Evolutionary conservation across 2,329 filamentous ascomycete genomes (phyloP).

Genomic region (Phaeomoniella chlamydospora): DNA sequence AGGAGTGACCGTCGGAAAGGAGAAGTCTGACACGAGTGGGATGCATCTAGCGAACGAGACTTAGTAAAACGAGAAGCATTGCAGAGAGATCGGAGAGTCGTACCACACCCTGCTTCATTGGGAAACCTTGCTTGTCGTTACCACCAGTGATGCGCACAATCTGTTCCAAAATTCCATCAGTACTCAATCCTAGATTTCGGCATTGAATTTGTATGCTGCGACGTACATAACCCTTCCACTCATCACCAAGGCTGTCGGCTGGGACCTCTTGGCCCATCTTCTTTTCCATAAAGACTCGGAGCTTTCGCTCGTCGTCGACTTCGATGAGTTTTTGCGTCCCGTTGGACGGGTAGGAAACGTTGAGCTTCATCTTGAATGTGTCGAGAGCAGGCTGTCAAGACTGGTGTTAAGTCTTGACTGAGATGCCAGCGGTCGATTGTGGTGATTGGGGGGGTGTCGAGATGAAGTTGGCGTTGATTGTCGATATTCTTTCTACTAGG

Average conservation of each 20-base stretch:
- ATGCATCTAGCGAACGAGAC: conserved; percentile 46
- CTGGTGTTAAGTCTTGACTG: neutral
- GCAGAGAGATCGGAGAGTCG: conserved; percentile 16
- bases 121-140: conserved; percentile 99
- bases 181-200: neutral
- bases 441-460: neutral
- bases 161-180: conserved; percentile 8
- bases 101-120: conserved; percentile 98
- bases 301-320: conserved; percentile 97
- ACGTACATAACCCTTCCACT: conserved; percentile 99
- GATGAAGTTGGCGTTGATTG: neutral
- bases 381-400: neutral
- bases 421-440: neutral
- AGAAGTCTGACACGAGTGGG: conserved; percentile 97
- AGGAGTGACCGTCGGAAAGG: conserved; percentile 91
- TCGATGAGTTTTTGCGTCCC: conserved; percentile 99
- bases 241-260: conserved; percentile 89
- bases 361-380: conserved; percentile 49
- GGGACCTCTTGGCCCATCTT: conserved; percentile 64
- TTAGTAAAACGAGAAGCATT: conserved; percentile 3
- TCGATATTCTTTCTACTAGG: neutral
- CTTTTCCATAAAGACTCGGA: conserved; percentile 98
- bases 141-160: conserved; percentile 68
- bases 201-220: neutral
- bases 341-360: conserved; percentile 89